A percentile compares a stretch with the other conserved stretches of the same genome.
Conservation (phyloP, 2,329 filamentous ascomycete genomes). For the Penicillium capsulatum region DNA sequence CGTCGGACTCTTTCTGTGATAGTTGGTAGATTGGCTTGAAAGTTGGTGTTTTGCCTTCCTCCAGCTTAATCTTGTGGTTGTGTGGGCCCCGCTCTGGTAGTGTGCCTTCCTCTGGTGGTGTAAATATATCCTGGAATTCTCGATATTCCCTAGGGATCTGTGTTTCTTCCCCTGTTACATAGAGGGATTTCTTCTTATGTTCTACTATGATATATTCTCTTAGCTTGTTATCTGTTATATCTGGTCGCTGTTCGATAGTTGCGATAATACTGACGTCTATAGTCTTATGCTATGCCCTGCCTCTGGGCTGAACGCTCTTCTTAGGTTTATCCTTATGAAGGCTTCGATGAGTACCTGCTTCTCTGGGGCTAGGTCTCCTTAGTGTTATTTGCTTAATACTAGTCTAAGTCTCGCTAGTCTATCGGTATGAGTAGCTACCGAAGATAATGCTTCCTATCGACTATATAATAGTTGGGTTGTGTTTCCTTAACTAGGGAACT, state of each 20-base stretch:
- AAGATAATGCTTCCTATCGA: neutral
- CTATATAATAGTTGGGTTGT: constrained; percentile 5
- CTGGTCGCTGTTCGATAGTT: no score
- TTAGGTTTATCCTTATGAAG: no score
- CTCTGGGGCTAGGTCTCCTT: neutral
- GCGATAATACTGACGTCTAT: no score
- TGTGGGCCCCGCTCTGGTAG: neutral
- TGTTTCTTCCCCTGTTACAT: constrained; percentile 2
- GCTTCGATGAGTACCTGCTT: neutral
- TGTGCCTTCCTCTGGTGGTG: neutral
- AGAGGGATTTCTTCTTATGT: constrained; percentile 1
- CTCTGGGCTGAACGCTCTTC: no score
- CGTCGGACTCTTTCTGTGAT: no score
- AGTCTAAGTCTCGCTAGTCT: constrained; percentile 2
- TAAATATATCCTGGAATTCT: no score
- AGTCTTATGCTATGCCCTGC: no score
- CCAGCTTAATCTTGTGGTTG: constrained; percentile 2
- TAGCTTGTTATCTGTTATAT: no score
- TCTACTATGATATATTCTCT: no score
- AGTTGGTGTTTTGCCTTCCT: neutral
- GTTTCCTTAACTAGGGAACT: constrained; percentile 1
- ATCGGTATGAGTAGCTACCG: constrained; percentile 6
- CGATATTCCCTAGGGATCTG: constrained; percentile 2
- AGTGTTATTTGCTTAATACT: neutral
- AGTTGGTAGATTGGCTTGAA: constrained; percentile 2